phyloP scores from a whole-genome alignment of 768 basidiomycete species.

The Panus rudis region DNA sequence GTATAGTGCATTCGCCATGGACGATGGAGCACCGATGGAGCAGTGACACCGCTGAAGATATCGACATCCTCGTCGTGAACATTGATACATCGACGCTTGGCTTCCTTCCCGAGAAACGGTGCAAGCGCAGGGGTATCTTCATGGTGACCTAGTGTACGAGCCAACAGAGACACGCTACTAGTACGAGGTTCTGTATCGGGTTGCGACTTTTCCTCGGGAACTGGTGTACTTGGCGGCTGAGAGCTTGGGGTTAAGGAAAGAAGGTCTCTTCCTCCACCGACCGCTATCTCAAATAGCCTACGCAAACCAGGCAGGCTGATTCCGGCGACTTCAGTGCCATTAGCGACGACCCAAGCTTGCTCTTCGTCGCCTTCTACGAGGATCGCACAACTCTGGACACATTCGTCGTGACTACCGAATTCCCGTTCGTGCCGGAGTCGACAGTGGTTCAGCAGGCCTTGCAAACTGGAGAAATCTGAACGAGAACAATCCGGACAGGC shows the following conservation, averaged over 20 bases:
- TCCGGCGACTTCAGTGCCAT: constrained; percentile 34
- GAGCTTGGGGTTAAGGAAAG: constrained; percentile 12
- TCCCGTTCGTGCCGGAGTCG: constrained; percentile 41
- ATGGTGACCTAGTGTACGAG: constrained; percentile 43
- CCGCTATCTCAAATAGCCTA: constrained; percentile 44
- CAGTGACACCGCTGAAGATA: constrained; percentile 20
- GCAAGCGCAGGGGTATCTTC: constrained; percentile 45
- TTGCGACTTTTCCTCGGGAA: background rate
- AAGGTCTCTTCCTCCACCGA: constrained; percentile 26
- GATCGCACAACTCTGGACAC: constrained; percentile 38
- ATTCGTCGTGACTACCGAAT: constrained; percentile 46
- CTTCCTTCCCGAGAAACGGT: constrained; percentile 39
- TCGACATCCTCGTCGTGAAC: constrained; percentile 27
- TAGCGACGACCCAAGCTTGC: constrained; percentile 26
- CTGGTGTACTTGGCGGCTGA: too few relatives aligned
- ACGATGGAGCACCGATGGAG: background rate
- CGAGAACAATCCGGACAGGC: constrained; percentile 38
- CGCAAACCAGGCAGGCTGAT: constrained; percentile 38
- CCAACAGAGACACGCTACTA: constrained; percentile 15
- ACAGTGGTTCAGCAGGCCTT: constrained; percentile 46
- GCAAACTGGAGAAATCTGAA: constrained; percentile 43
- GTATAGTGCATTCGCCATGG: constrained; percentile 33
- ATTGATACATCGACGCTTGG: constrained; percentile 35
- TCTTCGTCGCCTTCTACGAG: constrained; percentile 28
- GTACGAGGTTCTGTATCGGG: background rate